A percentile compares a stretch with the other conserved stretches of the same genome.
Evolutionary conservation across 2,329 filamentous ascomycete species (phyloP).

Genomic region (Fusarium sp.): DNA sequence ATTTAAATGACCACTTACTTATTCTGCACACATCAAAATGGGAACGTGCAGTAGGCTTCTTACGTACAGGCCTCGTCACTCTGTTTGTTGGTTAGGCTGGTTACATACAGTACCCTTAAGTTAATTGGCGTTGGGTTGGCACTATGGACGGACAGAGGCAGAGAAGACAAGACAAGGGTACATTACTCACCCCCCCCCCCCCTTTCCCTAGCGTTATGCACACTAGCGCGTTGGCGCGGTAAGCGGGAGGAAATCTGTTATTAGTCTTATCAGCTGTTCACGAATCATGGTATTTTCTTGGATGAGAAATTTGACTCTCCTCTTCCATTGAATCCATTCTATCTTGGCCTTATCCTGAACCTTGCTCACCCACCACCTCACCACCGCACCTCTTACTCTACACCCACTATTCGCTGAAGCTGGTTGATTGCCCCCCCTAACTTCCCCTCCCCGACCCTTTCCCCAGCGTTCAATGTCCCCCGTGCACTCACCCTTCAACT

Average conservation of each 20-base stretch:
- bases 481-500: constrained; percentile 36
- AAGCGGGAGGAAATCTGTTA: constrained; percentile 34
- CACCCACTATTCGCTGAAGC: constrained; percentile 35
- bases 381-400: constrained; percentile 22
- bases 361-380: constrained; percentile 26
- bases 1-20: constrained; percentile 3
- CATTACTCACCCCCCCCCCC: constrained; percentile 14
- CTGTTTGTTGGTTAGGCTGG: constrained; percentile 3
- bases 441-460: constrained; percentile 22
- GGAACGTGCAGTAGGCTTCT: background rate
- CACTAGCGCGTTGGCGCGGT: constrained; percentile 32
- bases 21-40: background rate
- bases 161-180: constrained; percentile 5
- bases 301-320: constrained; percentile 32
- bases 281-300: constrained; percentile 31
- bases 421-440: constrained; percentile 34
- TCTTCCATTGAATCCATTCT: constrained; percentile 20
- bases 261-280: constrained; percentile 24
- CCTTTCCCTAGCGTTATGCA: constrained; percentile 17
- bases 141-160: too few relatives aligned
- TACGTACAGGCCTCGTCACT: constrained; percentile 7
- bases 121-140: background rate
- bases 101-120: too few relatives aligned
- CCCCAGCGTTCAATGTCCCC: constrained; percentile 32
- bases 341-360: constrained; percentile 39